These are phyloP conservation scores for Tieghemostelium lacteum DNA, from an alignment of 78 protist genomes.

Conservation along the genomic window DNA sequence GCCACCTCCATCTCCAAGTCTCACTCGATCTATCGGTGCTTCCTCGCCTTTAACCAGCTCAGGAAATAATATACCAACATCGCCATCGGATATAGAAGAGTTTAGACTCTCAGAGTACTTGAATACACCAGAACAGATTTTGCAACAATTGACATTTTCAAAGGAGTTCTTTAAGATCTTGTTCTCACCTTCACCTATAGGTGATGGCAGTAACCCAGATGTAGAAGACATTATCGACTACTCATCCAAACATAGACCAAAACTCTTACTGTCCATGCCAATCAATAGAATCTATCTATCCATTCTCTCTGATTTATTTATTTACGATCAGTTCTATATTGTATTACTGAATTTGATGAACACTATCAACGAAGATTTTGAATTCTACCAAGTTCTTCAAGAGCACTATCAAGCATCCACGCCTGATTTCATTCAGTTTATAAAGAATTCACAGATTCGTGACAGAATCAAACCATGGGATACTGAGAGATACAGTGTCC, in stretches of 20 bases:
- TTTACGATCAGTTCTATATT: slow-evolving; percentile 59
- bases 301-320: slow-evolving; percentile 15
- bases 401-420: slow-evolving; percentile 32
- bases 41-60: neutral
- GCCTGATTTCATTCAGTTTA: slow-evolving; percentile 31
- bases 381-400: slow-evolving; percentile 17
- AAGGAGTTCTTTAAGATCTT: slow-evolving; percentile 26
- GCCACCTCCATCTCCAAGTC: slow-evolving; percentile 1
- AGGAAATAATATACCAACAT: neutral
- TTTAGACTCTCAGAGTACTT: slow-evolving; percentile 10
- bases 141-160: slow-evolving; percentile 46
- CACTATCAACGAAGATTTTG: slow-evolving; percentile 31
- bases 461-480: slow-evolving; percentile 38
- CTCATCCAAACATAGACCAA: slow-evolving; percentile 52
- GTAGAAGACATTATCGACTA: slow-evolving; percentile 70
- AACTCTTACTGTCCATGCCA: slow-evolving; percentile 20
- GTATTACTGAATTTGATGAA: slow-evolving; percentile 28
- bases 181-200: slow-evolving; percentile 39
- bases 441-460: slow-evolving; percentile 35
- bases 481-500: slow-evolving; percentile 50
- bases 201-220: slow-evolving; percentile 60
- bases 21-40: neutral
- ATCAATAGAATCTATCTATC: slow-evolving; percentile 50
- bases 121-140: neutral
- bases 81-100: slow-evolving; percentile 34